Base-by-base conservation (phyloP, 1,284 basidiomycete genomes). In the Flammula alnicola region DNA sequence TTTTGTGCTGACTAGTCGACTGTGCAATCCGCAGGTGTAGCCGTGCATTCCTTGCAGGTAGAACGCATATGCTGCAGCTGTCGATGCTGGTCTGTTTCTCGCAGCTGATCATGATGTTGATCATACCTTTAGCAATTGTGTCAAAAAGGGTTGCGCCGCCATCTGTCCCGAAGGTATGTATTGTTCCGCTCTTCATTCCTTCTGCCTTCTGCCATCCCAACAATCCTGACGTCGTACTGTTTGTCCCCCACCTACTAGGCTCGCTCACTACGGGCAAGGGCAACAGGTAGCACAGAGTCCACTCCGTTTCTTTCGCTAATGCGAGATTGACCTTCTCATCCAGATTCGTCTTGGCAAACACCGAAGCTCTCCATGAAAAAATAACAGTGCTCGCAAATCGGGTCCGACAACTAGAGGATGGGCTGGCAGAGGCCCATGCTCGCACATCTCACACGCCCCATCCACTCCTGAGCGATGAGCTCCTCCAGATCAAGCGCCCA, bases 221-320 rank as follows among this genome's bases (percentile, higher is more conserved):
- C 22, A 22, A 20, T 19, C 26, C 37, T 47, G 26, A 47, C 44
- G 8, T 32, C 23, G 37, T 16, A 14, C 19, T 45, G 32, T 19
- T 29, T 45, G 25, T 45, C 9, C 26, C 12, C 10, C n/a, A 26
- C 26, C 44, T 44, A 29, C 39, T 51, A 85, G 83, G 81, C 12
- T 84, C 83, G 32, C 72, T 87, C 39, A 86, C 84, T 5, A 86
- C 84, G n/a, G 83, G 84, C 47, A 86, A 84, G 63, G 84, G 84
- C 14, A 87, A 86, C 63, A 72, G 84, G 83, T 83, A 60, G 33
- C 57, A 17, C 10, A 29, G 22, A 9, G 37, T 38, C 30, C 14
- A 22, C 27, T n/a, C 29, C 44, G n/a, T 38, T 37, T 47, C 26
- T 16, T 25, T 16, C 12, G 26, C 12, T 32, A 9, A 25, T 16